Conservation (phyloP, 495 filamentous ascomycete genomes). For the Cryomyces minteri region DNA sequence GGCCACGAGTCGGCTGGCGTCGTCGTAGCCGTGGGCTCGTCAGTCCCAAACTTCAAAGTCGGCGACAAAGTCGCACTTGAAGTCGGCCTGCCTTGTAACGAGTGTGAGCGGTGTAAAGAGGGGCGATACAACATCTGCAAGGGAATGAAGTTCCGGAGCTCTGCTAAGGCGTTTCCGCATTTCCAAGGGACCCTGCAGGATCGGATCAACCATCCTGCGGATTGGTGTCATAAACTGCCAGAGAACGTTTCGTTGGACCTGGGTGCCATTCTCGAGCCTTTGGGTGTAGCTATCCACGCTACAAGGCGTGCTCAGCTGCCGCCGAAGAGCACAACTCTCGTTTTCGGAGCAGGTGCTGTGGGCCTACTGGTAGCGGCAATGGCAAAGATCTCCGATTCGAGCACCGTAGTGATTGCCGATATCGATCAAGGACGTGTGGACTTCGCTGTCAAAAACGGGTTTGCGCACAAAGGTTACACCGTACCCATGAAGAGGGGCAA, state of each 20-base stretch:
- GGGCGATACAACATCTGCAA: conserved; percentile 78
- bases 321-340: conserved; percentile 35
- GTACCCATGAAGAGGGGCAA: conserved; percentile 28
- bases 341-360: conserved; percentile 70
- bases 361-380: conserved; percentile 58
- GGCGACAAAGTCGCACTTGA: conserved; percentile 72
- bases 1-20: conserved; percentile 43
- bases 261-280: conserved; percentile 62
- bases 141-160: conserved; percentile 59
- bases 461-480: conserved; percentile 37
- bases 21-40: conserved; percentile 32
- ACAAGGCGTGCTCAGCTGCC: conserved; percentile 39
- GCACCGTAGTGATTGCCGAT: conserved; percentile 55
- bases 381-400: conserved; percentile 46
- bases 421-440: conserved; percentile 53
- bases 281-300: conserved; percentile 67
- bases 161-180: conserved; percentile 62
- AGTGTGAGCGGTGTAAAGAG: conserved; percentile 43
- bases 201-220: conserved; percentile 55
- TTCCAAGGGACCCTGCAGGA: conserved; percentile 72
- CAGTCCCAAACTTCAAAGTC: conserved; percentile 22
- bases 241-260: conserved; percentile 39
- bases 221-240: conserved; percentile 49
- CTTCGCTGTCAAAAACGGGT: conserved; percentile 51
- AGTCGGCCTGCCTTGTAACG: conserved; percentile 61